phyloP scores from a whole-genome alignment of 257 asterid genomes.

The Plantago elongata region DNA sequence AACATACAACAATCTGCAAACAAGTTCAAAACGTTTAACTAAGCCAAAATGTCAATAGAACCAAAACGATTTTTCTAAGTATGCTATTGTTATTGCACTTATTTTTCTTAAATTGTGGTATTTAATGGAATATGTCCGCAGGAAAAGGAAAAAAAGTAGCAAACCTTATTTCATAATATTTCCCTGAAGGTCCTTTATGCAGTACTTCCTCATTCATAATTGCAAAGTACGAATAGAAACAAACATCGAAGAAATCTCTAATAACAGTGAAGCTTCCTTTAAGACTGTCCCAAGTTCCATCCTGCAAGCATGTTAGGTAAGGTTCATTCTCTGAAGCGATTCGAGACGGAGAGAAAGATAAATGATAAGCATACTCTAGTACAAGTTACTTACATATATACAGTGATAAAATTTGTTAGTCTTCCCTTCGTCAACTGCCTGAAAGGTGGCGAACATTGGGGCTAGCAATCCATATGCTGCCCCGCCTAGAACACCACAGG shows the following conservation, averaged over 20 bases:
- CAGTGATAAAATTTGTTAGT: constrained; percentile 63
- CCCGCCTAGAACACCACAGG: constrained; percentile 52
- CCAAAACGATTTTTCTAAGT: neutral
- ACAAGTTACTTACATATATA: constrained; percentile 47
- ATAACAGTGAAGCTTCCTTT: constrained; percentile 65
- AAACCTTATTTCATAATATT: constrained; percentile 78
- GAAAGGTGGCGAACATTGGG: constrained; percentile 78
- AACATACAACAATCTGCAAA: constrained; percentile 61
- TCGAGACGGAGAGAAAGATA: neutral
- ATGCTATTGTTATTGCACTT: too few relatives aligned
- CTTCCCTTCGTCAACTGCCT: constrained; percentile 80
- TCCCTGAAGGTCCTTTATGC: constrained; percentile 44
- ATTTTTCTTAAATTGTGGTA: too few relatives aligned
- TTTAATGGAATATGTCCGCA: neutral
- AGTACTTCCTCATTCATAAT: constrained; percentile 60
- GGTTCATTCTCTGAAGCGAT: neutral
- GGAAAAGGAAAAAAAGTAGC: constrained; percentile 2
- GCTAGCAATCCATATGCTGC: constrained; percentile 83
- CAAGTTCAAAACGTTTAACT: constrained; percentile 11
- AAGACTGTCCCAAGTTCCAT: constrained; percentile 73
- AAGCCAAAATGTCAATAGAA: neutral
- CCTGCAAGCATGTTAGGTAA: constrained; percentile 46
- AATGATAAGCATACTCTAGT: neutral
- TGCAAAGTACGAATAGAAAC: constrained; percentile 66
- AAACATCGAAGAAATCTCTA: constrained; percentile 74